Evolutionary conservation across 371 early-diverging fungal species (phyloP).

Genomic region (Mucor plumbeus): DNA sequence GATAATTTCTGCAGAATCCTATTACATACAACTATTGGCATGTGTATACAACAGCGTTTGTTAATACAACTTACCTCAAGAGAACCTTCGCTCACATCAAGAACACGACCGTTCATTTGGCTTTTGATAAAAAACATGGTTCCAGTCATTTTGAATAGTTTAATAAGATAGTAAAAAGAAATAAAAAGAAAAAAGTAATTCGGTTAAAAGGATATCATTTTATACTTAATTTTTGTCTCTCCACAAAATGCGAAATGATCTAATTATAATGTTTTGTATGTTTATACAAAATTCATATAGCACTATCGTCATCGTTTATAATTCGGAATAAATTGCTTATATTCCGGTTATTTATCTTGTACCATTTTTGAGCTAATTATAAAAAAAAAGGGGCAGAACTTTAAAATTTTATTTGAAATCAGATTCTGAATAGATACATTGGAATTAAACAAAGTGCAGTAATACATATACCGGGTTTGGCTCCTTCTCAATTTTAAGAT

Average conservation of each 20-base stretch:
- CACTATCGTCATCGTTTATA: background rate
- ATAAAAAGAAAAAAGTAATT: background rate
- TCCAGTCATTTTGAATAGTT: slow-evolving; percentile 5
- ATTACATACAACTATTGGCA: background rate
- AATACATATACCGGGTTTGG: background rate
- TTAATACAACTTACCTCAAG: slow-evolving; percentile 23
- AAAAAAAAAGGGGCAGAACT: background rate
- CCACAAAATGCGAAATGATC: background rate
- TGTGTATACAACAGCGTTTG: background rate
- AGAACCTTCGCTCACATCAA: slow-evolving; percentile 38
- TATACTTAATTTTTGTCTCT: background rate
- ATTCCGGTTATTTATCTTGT: background rate
- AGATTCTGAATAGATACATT: background rate
- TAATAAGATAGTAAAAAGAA: background rate
- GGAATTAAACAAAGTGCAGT: background rate
- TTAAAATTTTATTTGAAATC: background rate
- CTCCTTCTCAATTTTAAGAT: background rate
- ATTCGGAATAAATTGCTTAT: background rate
- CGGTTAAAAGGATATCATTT: slow-evolving; percentile 3
- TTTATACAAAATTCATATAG: background rate
- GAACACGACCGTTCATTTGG: slow-evolving; percentile 37
- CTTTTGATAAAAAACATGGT: slow-evolving; percentile 29
- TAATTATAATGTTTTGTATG: background rate
- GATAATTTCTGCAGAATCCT: slow-evolving; percentile 34
- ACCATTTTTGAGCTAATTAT: background rate